Evolutionary conservation across 345 rosid species (phyloP).

Genomic region (Combretum micranthum): DNA sequence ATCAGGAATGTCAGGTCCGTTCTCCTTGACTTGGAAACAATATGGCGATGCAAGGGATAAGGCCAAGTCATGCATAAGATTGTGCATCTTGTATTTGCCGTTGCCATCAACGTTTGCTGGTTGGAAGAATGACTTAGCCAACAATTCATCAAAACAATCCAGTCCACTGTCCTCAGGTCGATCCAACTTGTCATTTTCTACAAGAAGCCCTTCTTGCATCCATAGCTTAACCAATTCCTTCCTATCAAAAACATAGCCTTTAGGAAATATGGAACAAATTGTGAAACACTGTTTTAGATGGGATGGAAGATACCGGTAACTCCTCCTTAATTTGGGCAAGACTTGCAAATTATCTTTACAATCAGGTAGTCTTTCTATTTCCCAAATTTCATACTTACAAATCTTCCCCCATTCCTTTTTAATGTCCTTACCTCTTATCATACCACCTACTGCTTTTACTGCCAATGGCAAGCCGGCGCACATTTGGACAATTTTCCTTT

Average conservation of each 20-base stretch:
- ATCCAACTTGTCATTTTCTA: neutral
- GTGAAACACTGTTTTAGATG: constrained; percentile 19
- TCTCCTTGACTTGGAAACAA: constrained; percentile 10
- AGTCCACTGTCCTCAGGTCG: constrained; percentile 12
- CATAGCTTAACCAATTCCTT: constrained; percentile 18
- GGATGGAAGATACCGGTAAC: constrained; percentile 17
- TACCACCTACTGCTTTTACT: constrained; percentile 6
- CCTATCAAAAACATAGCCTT: constrained; percentile 12
- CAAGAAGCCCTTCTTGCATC: constrained; percentile 19
- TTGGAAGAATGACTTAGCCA: constrained; percentile 11
- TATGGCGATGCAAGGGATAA: constrained; percentile 3
- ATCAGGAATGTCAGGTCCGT: neutral
- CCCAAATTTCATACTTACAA: constrained; percentile 1
- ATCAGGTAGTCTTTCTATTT: neutral
- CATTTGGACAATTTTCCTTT: constrained; percentile 6
- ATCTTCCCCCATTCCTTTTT: constrained; percentile 7
- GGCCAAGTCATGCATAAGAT: constrained; percentile 16
- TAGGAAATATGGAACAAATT: constrained; percentile 14
- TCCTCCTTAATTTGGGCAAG: constrained; percentile 12
- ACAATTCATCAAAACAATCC: constrained; percentile 12
- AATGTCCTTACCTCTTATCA: constrained; percentile 6
- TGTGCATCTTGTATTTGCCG: constrained; percentile 11
- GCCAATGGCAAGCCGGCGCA: constrained; percentile 19
- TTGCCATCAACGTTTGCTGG: constrained; percentile 2
- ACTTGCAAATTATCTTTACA: constrained; percentile 1